Percentiles rank a stretch among this genome's conserved stretches.
Evolutionary conservation across 352 stramenopile species (phyloP).

Genomic region (Pythium phragmitis): DNA sequence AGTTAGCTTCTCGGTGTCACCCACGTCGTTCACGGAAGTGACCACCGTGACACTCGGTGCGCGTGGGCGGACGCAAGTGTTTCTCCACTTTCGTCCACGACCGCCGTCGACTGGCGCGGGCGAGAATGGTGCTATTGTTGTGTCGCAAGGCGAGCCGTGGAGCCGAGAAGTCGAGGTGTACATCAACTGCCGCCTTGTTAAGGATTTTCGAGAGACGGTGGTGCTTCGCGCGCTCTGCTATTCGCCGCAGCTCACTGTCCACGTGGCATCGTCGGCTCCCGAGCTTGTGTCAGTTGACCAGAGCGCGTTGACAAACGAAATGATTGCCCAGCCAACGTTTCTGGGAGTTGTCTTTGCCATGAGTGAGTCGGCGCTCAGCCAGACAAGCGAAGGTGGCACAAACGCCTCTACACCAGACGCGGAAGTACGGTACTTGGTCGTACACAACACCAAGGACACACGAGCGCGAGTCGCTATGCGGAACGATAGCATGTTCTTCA

Average conservation of each 20-base stretch:
- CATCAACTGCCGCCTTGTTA: slow-evolving; percentile 84
- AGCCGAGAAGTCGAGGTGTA: slow-evolving; percentile 87
- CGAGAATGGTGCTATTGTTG: slow-evolving; percentile 5
- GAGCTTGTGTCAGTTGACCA: slow-evolving; percentile 34
- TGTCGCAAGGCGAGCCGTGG: slow-evolving; percentile 46
- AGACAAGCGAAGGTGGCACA: slow-evolving; percentile 28
- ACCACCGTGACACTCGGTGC: slow-evolving; percentile 70
- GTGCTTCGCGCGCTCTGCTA: slow-evolving; percentile 77
- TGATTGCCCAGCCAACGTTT: slow-evolving; percentile 65
- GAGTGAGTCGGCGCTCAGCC: slow-evolving; percentile 62
- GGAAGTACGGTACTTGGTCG: slow-evolving; percentile 69
- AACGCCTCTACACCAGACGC: neutral
- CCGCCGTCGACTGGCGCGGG: slow-evolving; percentile 33
- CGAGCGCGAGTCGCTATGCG: slow-evolving; percentile 71
- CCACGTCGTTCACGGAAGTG: slow-evolving; percentile 83
- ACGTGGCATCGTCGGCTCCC: slow-evolving; percentile 48
- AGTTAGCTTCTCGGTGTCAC: slow-evolving; percentile 81
- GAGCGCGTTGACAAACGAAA: slow-evolving; percentile 20
- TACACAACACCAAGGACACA: slow-evolving; percentile 72
- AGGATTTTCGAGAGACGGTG: slow-evolving; percentile 86
- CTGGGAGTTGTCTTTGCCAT: slow-evolving; percentile 80
- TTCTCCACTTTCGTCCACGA: slow-evolving; percentile 83
- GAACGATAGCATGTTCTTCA: slow-evolving; percentile 89
- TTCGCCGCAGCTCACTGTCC: slow-evolving; percentile 72
- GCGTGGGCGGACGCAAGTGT: slow-evolving; percentile 76